These are phyloP conservation scores for Senecio squalidus DNA, from an alignment of 140 eudicot species.

Conservation along the genomic window DNA sequence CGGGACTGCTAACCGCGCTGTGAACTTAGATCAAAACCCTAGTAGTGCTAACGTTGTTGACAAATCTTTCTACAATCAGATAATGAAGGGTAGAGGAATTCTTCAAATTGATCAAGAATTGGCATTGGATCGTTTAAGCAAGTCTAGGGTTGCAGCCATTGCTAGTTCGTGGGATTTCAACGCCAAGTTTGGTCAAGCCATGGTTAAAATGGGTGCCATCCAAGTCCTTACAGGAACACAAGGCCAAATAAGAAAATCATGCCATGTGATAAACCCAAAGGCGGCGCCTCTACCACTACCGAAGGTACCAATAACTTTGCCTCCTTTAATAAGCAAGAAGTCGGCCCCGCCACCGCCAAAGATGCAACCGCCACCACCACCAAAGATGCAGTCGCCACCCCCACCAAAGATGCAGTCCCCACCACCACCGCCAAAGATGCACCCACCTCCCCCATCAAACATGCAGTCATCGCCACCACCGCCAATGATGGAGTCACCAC, in stretches of 20 bases:
- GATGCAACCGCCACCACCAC: no score
- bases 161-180: constrained; percentile 33
- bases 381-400: no score
- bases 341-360: no score
- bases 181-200: constrained; percentile 48
- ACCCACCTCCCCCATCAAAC: no score
- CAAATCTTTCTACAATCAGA: constrained; percentile 41
- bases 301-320: not conserved
- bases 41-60: constrained; percentile 29
- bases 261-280: not conserved
- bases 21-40: constrained; percentile 40
- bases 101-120: constrained; percentile 46
- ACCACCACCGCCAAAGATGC: no score
- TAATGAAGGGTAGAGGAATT: constrained; percentile 40
- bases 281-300: no score
- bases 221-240: not conserved
- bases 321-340: not conserved
- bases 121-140: constrained; percentile 37
- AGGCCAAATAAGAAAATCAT: not conserved
- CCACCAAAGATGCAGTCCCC: no score
- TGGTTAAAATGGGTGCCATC: constrained; percentile 58
- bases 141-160: constrained; percentile 24
- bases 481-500: no score
- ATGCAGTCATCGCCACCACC: no score
- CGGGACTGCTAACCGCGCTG: constrained; percentile 22